Evolutionary conservation across 805 yeast species (phyloP), one percentile per base, ranked within the genome.

Genomic region (Yarrowia divulgata): DNA sequence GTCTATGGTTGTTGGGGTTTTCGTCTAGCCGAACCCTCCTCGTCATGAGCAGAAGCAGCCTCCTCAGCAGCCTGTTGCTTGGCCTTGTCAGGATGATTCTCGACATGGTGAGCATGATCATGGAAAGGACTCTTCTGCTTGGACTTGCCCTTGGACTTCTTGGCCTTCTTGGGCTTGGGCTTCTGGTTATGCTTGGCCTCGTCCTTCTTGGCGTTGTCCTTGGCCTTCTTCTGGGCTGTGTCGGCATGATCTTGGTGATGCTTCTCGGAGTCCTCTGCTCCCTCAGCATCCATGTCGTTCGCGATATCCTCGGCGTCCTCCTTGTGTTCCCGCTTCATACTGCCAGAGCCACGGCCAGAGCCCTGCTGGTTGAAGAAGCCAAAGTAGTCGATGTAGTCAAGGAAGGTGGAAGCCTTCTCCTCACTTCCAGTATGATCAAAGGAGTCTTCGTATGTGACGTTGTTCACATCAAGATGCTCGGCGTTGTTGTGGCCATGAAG

Each of bases 301-400:
- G 50, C 52, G 19, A 43, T 52, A 43, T 60, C 66, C 52, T 43
- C 66, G 6, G 50, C 42, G 16, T n/a, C 23, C 50, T 43, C 64
- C 40, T 60, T 32, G 46, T 60, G 23, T 5, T 43, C 50, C 18
- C 66, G 52, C 52, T 60, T 60, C 42, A 40, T 57, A 14, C 32
- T n/a, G 7, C 42, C 46, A 14, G 58, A 18, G 5, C 46, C 49
- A 49, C 23, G 9, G 39, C 54, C 52, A 8, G 16, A 16, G 16
- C 40, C 37, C 34, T 45, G 66, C 66, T 60, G 66, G 66, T 60
- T 60, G 52, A 60, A 60, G 66, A 60, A 60, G 2, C 66, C 66
- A 34, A 60, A 60, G 52, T 60, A 60, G 13, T 60, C 66, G 19
- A 60, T 43, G 52, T 60, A 60, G 52, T 60, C 52, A 12, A 60